These are phyloP conservation scores for Gymnopilus junonius DNA, from an alignment of 768 basidiomycete genomes.

Conservation along the genomic window DNA sequence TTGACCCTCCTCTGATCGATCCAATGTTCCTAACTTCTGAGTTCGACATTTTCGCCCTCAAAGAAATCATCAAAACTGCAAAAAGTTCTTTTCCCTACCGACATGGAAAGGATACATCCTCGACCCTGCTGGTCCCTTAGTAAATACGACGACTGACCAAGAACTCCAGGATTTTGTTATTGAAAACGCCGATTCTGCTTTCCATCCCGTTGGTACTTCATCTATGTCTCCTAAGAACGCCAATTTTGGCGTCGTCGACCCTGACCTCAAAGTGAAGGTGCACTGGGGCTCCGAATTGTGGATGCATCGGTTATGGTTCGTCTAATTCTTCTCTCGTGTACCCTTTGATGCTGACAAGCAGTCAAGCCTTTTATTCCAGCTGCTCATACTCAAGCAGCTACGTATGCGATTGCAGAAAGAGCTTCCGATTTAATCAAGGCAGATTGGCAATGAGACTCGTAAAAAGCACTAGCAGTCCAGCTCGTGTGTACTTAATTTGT, in stretches of 20 bases:
- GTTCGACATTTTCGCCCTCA: conserved; percentile 5
- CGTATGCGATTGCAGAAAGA: conserved; percentile 37
- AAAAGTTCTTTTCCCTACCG: neutral
- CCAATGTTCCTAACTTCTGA: neutral
- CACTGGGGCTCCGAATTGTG: conserved; percentile 37
- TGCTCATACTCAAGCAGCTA: conserved; percentile 36
- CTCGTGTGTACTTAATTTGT: too few relatives aligned
- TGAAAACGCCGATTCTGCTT: conserved; percentile 13
- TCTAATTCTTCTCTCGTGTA: neutral
- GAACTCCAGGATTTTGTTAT: conserved; percentile 22
- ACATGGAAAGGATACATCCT: conserved; percentile 7
- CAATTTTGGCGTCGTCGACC: conserved; percentile 38
- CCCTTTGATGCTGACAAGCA: neutral
- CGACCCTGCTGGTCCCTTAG: neutral
- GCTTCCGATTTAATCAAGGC: conserved; percentile 34
- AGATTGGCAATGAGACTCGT: neutral
- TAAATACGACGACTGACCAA: conserved; percentile 17
- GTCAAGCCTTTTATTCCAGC: conserved; percentile 32
- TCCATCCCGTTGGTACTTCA: conserved; percentile 35
- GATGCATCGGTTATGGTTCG: conserved; percentile 40
- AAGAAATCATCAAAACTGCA: neutral
- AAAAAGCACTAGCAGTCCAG: too few relatives aligned
- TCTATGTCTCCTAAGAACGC: conserved; percentile 32
- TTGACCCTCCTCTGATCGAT: conserved; percentile 2
- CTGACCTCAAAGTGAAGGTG: conserved; percentile 38